Conservation (phyloP, 768 basidiomycete genomes). For the Trametes maxima region DNA sequence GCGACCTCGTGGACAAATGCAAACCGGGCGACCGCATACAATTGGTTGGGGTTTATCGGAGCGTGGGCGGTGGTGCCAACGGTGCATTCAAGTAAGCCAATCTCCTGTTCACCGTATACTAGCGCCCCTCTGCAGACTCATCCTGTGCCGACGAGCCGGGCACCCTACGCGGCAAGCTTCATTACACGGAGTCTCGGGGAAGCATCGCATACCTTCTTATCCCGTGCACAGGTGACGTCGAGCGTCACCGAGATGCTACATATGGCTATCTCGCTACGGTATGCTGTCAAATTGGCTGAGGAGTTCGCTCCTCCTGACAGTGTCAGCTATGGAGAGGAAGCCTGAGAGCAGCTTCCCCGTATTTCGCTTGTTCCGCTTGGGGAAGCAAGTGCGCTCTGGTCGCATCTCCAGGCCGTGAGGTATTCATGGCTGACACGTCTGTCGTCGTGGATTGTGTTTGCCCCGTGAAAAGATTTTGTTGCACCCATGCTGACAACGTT, state of each 20-base stretch:
- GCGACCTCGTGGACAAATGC: conserved; percentile 95
- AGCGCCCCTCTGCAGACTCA: not conserved
- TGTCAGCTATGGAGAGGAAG: no score
- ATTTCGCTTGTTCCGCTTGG: no score
- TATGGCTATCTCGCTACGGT: no score
- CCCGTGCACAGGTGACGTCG: not conserved
- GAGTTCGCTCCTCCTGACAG: no score
- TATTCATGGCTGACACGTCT: not conserved
- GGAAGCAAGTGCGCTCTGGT: no score
- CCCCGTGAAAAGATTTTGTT: not conserved
- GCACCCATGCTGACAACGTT: conserved; percentile 18
- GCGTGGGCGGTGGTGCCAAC: conserved; percentile 86
- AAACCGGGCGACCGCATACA: conserved; percentile 99
- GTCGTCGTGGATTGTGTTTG: not conserved
- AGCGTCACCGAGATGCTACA: not conserved
- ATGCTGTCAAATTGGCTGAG: no score
- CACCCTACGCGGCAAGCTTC: no score
- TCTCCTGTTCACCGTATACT: not conserved
- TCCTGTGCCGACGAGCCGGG: not conserved
- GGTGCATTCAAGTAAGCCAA: conserved; percentile 89
- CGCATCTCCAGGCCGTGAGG: not conserved
- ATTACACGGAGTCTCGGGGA: not conserved
- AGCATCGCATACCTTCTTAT: not conserved
- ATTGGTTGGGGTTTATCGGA: conserved; percentile 92
- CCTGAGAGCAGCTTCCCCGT: no score